Percentiles rank a stretch among this genome's conserved stretches.
Conservation (phyloP, 176 grass and related monocot genomes). For the Oryza rufipogon region DNA sequence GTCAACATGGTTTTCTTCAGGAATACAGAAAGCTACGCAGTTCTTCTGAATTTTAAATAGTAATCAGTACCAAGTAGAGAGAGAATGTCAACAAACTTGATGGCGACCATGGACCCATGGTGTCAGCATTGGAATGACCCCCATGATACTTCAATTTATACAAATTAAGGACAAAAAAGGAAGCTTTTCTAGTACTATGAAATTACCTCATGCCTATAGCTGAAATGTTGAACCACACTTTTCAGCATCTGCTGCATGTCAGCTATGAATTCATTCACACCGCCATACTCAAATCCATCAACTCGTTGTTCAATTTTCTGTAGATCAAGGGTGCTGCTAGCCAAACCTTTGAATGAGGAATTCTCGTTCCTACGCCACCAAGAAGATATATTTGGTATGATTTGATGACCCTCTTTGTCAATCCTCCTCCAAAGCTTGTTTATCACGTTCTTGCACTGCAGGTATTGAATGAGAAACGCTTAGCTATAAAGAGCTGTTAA, state of each 20-base stretch:
- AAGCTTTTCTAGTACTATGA: not conserved
- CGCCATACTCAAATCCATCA: constrained; percentile 74
- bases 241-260: constrained; percentile 94
- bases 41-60: not conserved
- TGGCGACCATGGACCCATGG: not conserved
- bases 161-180: not conserved
- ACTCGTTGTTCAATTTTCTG: constrained; percentile 88
- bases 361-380: constrained; percentile 94
- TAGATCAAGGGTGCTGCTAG: constrained; percentile 68
- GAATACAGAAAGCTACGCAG: not conserved
- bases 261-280: constrained; percentile 79
- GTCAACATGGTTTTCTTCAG: not conserved
- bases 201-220: constrained; percentile 70
- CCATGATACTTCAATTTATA: not conserved
- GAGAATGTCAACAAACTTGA: not conserved
- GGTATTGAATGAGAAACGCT: constrained; percentile 22
- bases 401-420: constrained; percentile 85
- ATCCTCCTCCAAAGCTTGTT: constrained; percentile 97
- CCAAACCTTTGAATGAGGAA: constrained; percentile 57
- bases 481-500: constrained; percentile 19
- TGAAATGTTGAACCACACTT: constrained; percentile 80
- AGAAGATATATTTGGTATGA: constrained; percentile 82
- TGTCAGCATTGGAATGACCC: not conserved
- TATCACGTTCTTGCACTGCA: constrained; percentile 99
- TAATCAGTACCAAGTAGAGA: not conserved